phyloP scores from a whole-genome alignment of 495 filamentous ascomycete genomes.

The Arthonia radiata region DNA sequence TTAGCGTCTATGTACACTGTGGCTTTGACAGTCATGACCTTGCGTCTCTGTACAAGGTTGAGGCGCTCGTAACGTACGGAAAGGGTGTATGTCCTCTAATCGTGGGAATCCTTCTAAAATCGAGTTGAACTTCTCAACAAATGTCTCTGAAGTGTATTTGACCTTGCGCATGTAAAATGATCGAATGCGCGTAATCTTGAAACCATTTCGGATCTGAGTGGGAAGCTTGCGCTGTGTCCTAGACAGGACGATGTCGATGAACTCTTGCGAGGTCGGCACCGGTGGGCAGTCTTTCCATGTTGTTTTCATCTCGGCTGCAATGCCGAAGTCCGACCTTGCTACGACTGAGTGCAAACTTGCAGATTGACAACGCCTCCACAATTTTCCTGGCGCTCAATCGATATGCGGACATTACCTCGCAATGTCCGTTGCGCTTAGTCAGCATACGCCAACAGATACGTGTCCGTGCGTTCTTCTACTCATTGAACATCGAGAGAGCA shows the following conservation, averaged over 20 bases:
- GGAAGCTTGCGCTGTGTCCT: constrained; percentile 84
- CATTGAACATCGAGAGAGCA: too few species aligned
- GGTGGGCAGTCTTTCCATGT: constrained; percentile 65
- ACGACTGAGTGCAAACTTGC: too few species aligned
- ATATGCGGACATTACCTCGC: too few species aligned
- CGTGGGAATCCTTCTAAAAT: constrained; percentile 85
- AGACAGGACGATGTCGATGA: constrained; percentile 87
- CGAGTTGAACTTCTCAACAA: constrained; percentile 69
- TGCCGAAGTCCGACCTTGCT: too few species aligned
- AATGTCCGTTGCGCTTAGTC: too few species aligned
- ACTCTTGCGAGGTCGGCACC: constrained; percentile 83
- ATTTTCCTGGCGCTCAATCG: too few species aligned
- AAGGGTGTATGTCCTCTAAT: constrained; percentile 89
- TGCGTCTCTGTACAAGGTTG: constrained; percentile 1
- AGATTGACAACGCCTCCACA: too few species aligned
- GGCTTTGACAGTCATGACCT: not conserved
- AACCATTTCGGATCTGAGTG: constrained; percentile 86
- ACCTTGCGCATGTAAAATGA: constrained; percentile 95
- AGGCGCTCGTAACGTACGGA: constrained; percentile 37
- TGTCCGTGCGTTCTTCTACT: too few species aligned
- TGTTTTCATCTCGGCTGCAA: constrained; percentile 32
- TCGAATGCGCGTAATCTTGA: constrained; percentile 89
- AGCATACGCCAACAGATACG: too few species aligned
- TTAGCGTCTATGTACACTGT: constrained; percentile 1
- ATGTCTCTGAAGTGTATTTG: constrained; percentile 96